phyloP scores from a whole-genome alignment of 495 filamentous ascomycete species.

The Chaetomidium leptoderma region DNA sequence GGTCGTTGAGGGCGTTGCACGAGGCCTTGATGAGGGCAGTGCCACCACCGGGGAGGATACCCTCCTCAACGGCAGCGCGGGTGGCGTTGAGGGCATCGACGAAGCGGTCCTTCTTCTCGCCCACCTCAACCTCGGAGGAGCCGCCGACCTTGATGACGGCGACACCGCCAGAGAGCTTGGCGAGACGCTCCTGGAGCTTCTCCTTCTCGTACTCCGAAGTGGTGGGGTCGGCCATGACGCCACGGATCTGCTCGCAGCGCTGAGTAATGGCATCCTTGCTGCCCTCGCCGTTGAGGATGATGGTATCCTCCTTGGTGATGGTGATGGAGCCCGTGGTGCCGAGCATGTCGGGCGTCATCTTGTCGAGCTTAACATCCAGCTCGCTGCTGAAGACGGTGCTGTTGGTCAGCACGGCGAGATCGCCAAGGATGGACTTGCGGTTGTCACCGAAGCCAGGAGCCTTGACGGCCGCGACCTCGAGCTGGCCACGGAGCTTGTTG shows the following conservation, averaged over 20 bases:
- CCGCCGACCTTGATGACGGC: constrained; percentile 99
- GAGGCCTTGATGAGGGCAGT: constrained; percentile 97
- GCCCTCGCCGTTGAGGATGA: constrained; percentile 95
- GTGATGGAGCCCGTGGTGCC: constrained; percentile 97
- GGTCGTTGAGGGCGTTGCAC: constrained; percentile 71
- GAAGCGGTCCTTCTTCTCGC: constrained; percentile 99
- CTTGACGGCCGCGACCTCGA: constrained; percentile 98
- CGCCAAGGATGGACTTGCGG: constrained; percentile 98
- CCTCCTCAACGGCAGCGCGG: constrained; percentile 96
- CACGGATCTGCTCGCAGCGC: constrained; percentile 98
- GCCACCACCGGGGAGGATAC: constrained; percentile 96
- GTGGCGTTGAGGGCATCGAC: constrained; percentile 98
- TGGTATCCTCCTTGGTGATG: constrained; percentile 99
- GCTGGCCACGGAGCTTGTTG: constrained; percentile 98
- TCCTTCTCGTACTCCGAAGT: constrained; percentile 99
- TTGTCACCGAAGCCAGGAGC: constrained; percentile 99
- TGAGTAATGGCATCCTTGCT: constrained; percentile 90
- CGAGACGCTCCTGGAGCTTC: constrained; percentile 98
- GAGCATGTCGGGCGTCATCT: constrained; percentile 91
- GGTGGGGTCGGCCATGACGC: constrained; percentile 85
- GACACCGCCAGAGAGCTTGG: constrained; percentile 98
- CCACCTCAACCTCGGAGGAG: constrained; percentile 94
- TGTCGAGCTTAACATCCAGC: constrained; percentile 97
- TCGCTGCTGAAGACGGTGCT: constrained; percentile 96
- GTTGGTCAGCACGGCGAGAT: constrained; percentile 92